Base-by-base conservation (phyloP, 441 rosid species). In the Erodium texanum region DNA sequence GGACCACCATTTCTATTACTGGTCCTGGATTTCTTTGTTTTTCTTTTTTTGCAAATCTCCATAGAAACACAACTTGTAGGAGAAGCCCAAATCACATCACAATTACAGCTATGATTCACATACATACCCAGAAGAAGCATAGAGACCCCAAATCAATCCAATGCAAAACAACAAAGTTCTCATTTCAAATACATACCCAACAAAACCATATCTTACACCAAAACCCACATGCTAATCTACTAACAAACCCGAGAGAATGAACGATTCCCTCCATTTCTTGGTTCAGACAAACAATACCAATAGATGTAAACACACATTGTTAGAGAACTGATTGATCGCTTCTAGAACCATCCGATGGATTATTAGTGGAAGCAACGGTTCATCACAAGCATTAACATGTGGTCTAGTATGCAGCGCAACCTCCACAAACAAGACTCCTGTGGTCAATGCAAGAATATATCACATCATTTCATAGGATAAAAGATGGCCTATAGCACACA, bases 351-450 rank as follows among this genome's bases (percentile, higher is more conserved):
- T 43, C 64, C 34, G 64, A 36, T 59, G 66, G 73, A 45, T 36
- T 45, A 22, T 34, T 6, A 34, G 58, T 69, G 66, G 15, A 65
- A 61, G 24, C 24, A 59, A 27, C 50, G 56, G 41, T 8, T 12
- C 66, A 18, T 5, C 10, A 70, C 68, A 10, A 10, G 64, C 20
- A 12, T 34, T 73, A 15, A 34, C 24, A 22, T 58, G 29, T n/a
- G n/a, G n/a, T 71, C 73, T 77, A 56, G 24, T 84, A 86, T 64
- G 88, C 92, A 43, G 68, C 82, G 63, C 97, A 90, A 62, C 98
- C 93, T 77, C 98, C 97, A 16, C 97, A 90, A 62, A 93, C 78
- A 29, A 93, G 85, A 71, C 84, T 86, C 83, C 97, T 89, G 89
- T 82, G 75, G 27, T 66, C 0, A 6, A 27, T 3, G 10, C 12